Base-by-base conservation (phyloP, 352 stramenopile genomes). In the Globisporangium barbulae region DNA sequence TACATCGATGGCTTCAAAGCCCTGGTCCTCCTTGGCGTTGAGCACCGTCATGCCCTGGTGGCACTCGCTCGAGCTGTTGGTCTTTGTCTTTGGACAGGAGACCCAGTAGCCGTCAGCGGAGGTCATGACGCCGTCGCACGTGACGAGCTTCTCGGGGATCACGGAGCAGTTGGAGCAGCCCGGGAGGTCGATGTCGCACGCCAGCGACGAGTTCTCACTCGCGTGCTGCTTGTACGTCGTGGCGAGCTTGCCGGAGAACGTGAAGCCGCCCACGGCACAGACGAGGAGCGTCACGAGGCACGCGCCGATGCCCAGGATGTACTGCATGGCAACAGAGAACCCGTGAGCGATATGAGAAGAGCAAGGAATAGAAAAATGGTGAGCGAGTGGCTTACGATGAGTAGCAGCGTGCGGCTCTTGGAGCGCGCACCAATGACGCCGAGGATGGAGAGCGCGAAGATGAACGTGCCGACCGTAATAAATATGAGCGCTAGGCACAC, bases 161-260 rank as follows among this genome's bases (percentile, higher is more conserved):
- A 71, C 66, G 2, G 84, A 90, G 67, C 86, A 95, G 60, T 95
- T 95, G 52, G 79, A 81, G 70, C 86, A 95, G n/a, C 81, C 79
- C 0, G 69, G 63, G 5, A 95, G 71, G 30, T 69, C 61, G 30
- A 90, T 81, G 55, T 89, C 75, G 55, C 86, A 95, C n/a, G 84
- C 85, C 54, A 95, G 59, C 2, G 69, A 69, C 30, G 68, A 56
- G 35, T 71, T 60, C 22, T 70, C 75, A 30, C 64, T 75, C 30
- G 72, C 68, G 48, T 82, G 74, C 17, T 67, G 61, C 49, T 79
- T 76, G 65, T 90, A 90, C 9, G 75, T 77, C 15, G 67, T 73
- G 1, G 72, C 81, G n/a, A 91, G 48, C 17, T 82, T 67, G 19
- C 81, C 81, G 8, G 83, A 88, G 58, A 88, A 80, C 9, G 75